Evolutionary conservation across 2,329 filamentous ascomycete species (phyloP).

Genomic region (Mycosphaerella sp.): DNA sequence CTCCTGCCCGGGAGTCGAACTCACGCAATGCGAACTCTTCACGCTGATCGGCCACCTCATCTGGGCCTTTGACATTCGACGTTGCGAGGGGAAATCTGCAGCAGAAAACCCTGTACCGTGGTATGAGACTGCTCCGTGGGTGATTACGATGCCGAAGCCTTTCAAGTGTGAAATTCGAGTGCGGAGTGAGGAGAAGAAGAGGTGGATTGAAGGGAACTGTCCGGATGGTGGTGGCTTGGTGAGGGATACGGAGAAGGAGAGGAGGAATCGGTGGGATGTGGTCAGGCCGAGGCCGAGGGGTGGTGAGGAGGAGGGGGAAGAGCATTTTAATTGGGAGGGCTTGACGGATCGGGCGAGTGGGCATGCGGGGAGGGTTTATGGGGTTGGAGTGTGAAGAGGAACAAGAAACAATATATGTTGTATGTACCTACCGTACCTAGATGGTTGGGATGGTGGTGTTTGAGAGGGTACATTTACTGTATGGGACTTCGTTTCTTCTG

Average conservation of each 20-base stretch:
- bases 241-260: conserved; percentile 20
- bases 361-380: conserved; percentile 11
- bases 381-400: conserved; percentile 7
- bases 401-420: too few species aligned
- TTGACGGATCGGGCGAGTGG: conserved; percentile 21
- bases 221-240: conserved; percentile 25
- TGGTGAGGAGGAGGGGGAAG: conserved; percentile 9
- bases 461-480: too few species aligned
- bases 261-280: conserved; percentile 22
- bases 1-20: conserved; percentile 32
- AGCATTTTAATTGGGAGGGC: conserved; percentile 23
- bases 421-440: too few species aligned
- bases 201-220: conserved; percentile 26
- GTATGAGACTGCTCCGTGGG: conserved; percentile 32
- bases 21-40: conserved; percentile 29
- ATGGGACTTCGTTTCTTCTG: too few species aligned
- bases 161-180: conserved; percentile 29
- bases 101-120: conserved; percentile 27
- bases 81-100: conserved; percentile 22
- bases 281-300: conserved; percentile 4
- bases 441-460: too few species aligned
- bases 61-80: conserved; percentile 31
- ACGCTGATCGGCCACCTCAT: conserved; percentile 29
- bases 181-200: conserved; percentile 29
- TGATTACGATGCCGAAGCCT: conserved; percentile 33